Evolutionary conservation across 2,329 filamentous ascomycete genomes (phyloP).

Genomic region (Penicillium sp.): DNA sequence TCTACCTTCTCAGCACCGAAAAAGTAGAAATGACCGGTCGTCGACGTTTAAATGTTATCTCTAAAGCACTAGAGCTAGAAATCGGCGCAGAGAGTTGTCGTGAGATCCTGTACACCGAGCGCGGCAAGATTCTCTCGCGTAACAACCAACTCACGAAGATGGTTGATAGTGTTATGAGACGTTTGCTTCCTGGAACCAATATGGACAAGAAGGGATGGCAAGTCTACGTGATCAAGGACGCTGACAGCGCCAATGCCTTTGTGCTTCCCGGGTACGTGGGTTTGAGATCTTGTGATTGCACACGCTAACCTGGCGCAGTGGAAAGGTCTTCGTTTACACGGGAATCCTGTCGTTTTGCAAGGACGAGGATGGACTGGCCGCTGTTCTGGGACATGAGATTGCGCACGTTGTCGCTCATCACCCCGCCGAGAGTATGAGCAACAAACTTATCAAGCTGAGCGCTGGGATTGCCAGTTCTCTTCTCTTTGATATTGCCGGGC

Average conservation of each 20-base stretch:
- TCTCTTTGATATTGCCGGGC: conserved; percentile 44
- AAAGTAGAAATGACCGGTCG: conserved; percentile 58
- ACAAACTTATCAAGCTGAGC: conserved; percentile 35
- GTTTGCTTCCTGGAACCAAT: conserved; percentile 56
- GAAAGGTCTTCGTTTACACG: conserved; percentile 66
- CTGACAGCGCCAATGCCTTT: conserved; percentile 58
- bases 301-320: conserved; percentile 33
- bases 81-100: conserved; percentile 48
- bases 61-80: conserved; percentile 46
- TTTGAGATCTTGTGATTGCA: background rate
- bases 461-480: conserved; percentile 29
- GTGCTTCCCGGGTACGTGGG: conserved; percentile 57
- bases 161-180: conserved; percentile 55
- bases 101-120: conserved; percentile 50
- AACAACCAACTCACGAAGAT: conserved; percentile 50
- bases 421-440: conserved; percentile 56
- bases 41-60: conserved; percentile 60
- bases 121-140: conserved; percentile 51
- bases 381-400: conserved; percentile 65
- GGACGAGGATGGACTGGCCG: conserved; percentile 60
- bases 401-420: conserved; percentile 63
- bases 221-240: conserved; percentile 59
- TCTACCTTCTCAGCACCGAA: conserved; percentile 59
- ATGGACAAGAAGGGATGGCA: conserved; percentile 54
- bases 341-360: conserved; percentile 60